These are phyloP conservation scores for Hanseniaspora pseudoguilliermondii DNA, from an alignment of 805 yeast species.

Conservation along the genomic window DNA sequence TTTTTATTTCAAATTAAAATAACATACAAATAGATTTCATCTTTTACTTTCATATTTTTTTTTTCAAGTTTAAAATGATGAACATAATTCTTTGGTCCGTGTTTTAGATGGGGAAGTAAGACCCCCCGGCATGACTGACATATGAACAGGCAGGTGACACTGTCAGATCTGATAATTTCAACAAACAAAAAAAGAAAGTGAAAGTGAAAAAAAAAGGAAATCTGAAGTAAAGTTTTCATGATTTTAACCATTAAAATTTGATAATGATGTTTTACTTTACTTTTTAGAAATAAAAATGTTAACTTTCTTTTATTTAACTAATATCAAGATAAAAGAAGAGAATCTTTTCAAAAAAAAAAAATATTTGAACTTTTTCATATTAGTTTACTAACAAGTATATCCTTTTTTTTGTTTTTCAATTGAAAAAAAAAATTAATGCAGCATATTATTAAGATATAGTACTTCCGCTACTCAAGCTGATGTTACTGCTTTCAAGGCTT, in stretches of 20 bases:
- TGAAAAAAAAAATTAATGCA: conserved; percentile 11
- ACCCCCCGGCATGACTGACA: conserved; percentile 91
- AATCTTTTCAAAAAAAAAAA: background rate
- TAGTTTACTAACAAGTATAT: conserved; percentile 1
- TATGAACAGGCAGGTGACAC: conserved; percentile 26
- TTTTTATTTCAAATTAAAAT: no score
- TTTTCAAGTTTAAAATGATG: conserved; percentile 37
- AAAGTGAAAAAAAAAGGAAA: no score
- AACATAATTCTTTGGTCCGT: conserved; percentile 72
- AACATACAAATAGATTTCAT: no score
- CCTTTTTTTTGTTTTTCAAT: background rate
- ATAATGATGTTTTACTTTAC: no score
- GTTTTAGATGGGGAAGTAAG: conserved; percentile 91
- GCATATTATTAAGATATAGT: conserved; percentile 30
- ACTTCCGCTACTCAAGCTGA: conserved; percentile 90
- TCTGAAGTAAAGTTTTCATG: no score
- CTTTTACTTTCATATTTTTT: no score
- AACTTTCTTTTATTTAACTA: no score
- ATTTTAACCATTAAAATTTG: no score
- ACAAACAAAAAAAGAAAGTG: background rate
- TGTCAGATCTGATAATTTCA: conserved; percentile 11
- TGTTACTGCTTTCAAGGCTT: conserved; percentile 86
- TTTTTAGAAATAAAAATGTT: no score
- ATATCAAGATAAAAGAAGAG: no score
- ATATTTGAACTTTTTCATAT: background rate